phyloP scores from a whole-genome alignment of 768 basidiomycete genomes.

The Suillus luteus region DNA sequence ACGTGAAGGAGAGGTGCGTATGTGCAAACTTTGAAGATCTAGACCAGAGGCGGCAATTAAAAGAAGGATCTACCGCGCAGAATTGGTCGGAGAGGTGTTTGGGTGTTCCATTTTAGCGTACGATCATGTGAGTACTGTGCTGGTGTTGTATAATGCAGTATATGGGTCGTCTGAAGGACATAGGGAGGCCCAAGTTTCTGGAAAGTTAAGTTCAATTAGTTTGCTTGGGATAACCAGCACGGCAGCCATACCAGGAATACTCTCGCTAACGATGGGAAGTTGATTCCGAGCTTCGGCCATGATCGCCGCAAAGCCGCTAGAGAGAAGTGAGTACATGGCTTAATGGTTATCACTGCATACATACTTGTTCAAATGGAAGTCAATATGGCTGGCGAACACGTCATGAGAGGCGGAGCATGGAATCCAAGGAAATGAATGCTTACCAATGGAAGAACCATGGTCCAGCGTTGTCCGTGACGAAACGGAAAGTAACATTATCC shows the following conservation, averaged over 20 bases:
- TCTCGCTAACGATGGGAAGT: conserved; percentile 3
- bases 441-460: conserved; percentile 55
- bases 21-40: background rate
- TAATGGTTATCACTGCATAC: conserved; percentile 6
- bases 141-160: conserved; percentile 1
- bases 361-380: conserved; percentile 32
- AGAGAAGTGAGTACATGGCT: conserved; percentile 11
- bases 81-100: background rate
- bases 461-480: conserved; percentile 66
- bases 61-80: background rate
- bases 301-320: conserved; percentile 34
- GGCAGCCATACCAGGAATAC: conserved; percentile 22
- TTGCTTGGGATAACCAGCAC: background rate
- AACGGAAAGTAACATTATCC: conserved; percentile 56
- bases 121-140: background rate
- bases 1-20: no score
- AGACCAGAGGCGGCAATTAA: no score
- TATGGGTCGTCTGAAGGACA: background rate
- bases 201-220: background rate
- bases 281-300: conserved; percentile 29
- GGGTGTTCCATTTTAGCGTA: background rate
- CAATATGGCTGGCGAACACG: conserved; percentile 28
- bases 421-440: background rate
- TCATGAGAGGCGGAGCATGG: conserved; percentile 6
- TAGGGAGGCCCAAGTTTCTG: conserved; percentile 23